These are phyloP conservation scores for Paecilomyces formosus DNA, from an alignment of 2,329 filamentous ascomycete species.

Conservation along the genomic window DNA sequence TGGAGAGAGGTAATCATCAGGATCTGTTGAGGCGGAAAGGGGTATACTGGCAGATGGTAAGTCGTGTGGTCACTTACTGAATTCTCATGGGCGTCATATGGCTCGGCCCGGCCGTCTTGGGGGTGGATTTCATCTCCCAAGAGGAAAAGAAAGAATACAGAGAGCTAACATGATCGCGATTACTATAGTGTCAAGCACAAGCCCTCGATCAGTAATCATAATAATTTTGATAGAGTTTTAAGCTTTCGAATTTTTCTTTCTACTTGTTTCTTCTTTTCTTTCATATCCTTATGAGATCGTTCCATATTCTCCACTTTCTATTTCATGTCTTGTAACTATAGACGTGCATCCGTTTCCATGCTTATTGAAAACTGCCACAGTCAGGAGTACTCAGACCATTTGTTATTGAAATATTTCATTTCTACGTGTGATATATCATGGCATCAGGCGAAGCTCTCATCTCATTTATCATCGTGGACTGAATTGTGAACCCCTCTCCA, in stretches of 20 bases:
- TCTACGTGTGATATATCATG: too few relatives aligned
- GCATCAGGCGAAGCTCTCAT: too few relatives aligned
- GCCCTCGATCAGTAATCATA: slow-evolving; percentile 17
- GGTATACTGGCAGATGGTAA: slow-evolving; percentile 49
- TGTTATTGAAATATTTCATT: too few relatives aligned
- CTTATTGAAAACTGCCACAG: too few relatives aligned
- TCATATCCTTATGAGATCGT: not conserved
- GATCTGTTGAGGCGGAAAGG: slow-evolving; percentile 47
- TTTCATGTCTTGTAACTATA: too few relatives aligned
- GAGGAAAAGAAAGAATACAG: not conserved
- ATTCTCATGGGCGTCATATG: too few relatives aligned
- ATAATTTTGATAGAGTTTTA: not conserved
- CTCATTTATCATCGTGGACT: too few relatives aligned
- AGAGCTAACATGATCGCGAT: not conserved
- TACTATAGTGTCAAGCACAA: slow-evolving; percentile 18
- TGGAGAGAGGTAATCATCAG: slow-evolving; percentile 53
- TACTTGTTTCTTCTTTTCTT: not conserved
- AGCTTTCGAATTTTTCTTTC: not conserved
- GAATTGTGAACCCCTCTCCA: too few relatives aligned
- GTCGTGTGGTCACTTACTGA: slow-evolving; percentile 9
- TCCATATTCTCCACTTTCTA: not conserved
- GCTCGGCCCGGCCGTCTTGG: not conserved
- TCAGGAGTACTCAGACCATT: too few relatives aligned
- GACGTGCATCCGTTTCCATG: too few relatives aligned
- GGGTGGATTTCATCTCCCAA: slow-evolving; percentile 1